Base-by-base conservation (phyloP, 345 rosid species). In the Punica granatum region DNA sequence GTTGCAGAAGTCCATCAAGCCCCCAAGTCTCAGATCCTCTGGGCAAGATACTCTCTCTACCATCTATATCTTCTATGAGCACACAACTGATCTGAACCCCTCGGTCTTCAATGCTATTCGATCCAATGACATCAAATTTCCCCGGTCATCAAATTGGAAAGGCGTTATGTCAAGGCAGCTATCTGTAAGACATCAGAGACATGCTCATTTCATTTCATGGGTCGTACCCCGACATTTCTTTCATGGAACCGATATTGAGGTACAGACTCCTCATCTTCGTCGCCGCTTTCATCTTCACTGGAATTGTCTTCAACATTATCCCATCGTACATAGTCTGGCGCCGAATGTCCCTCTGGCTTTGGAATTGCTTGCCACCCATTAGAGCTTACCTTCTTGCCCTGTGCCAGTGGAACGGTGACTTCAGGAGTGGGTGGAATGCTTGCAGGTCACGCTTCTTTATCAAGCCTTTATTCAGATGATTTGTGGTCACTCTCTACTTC, bases 301-400 rank as follows among this genome's bases (percentile, higher is more conserved):
- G 97, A 90, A 67, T 82, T 85, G 69, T 87, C 89, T 70, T 83
- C 86, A 59, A 92, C 97, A 31, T 76, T 78, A 69, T 90, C 84
- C 97, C 98, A 93, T 37, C 97, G 83, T 6, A 82, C 90, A 70
- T 93, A 93, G 78, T 93, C 87, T 46, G 90, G 80, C 34, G 97
- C 43, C 1, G 98, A 87, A 79, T 93, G 97, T 44, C 98, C 98
- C 87, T 93, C 90, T 23, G 98, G 96, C 77, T 88, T 93, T 37
- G 98, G 98, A 64, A 93, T 93, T 7, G 97, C 83, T 80, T 87
- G 84, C 98, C 97, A 93, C 66, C 87, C 98, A 30, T 78, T 77
- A 56, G 78, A 60, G 49, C 81, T 66, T 59, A 63, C 79, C 73
- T 84, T 85, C 67, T 65, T 66, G 66, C 43, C 71, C 26, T 74